These are phyloP conservation scores for Cyberlindnera euphorbiiphila DNA, from an alignment of 805 yeast species.

Conservation along the genomic window DNA sequence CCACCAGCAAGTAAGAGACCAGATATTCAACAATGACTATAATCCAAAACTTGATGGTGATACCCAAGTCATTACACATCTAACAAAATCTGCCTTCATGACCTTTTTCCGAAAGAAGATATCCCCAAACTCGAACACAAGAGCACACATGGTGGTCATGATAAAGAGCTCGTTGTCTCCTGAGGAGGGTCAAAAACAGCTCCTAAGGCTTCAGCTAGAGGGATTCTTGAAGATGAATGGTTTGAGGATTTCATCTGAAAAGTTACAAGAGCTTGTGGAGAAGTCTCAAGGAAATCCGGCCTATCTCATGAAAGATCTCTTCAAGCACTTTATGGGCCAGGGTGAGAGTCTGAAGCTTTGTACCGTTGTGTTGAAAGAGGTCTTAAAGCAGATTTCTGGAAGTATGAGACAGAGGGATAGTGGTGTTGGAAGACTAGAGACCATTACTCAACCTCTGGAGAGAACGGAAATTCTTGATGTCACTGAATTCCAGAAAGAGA, in stretches of 20 bases:
- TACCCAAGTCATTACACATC: conserved; percentile 23
- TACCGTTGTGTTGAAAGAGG: conserved; percentile 33
- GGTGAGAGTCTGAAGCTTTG: conserved; percentile 39
- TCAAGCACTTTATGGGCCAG: conserved; percentile 38
- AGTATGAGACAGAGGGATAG: conserved; percentile 7
- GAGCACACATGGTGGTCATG: conserved; percentile 40
- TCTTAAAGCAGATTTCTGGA: conserved; percentile 26
- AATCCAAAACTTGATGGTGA: conserved; percentile 19
- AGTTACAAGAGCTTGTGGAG: conserved; percentile 36
- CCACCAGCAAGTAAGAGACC: conserved; percentile 39
- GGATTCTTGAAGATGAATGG: conserved; percentile 45
- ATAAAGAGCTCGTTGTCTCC: conserved; percentile 34
- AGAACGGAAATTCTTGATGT: conserved; percentile 8
- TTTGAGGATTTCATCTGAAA: conserved; percentile 39
- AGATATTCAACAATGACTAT: conserved; percentile 16
- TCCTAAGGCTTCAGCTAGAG: conserved; percentile 38
- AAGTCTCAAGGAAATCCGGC: conserved; percentile 36
- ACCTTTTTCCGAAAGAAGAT: conserved; percentile 34
- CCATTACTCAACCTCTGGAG: too few relatives aligned
- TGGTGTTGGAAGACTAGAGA: neutral
- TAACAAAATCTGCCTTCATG: conserved; percentile 33
- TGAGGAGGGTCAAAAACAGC: conserved; percentile 35
- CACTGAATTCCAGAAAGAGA: conserved; percentile 10
- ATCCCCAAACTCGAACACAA: conserved; percentile 32
- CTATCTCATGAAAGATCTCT: conserved; percentile 36